Base-by-base conservation (phyloP, 1,284 basidiomycete species). In the Cerioporus squamosus region DNA sequence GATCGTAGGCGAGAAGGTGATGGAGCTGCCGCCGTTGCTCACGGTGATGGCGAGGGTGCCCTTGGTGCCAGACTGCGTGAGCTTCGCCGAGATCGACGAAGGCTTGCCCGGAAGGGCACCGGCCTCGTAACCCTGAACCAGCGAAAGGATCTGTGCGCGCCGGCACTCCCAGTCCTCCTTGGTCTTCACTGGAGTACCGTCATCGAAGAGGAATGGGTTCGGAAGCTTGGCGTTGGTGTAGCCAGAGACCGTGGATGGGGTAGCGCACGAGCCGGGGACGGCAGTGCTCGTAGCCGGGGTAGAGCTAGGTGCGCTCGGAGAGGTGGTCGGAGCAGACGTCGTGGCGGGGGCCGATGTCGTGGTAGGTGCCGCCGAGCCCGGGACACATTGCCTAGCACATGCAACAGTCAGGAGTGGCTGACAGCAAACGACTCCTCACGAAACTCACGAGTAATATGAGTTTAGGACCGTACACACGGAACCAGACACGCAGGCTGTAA, bases 101-200 rank as follows among this genome's bases (percentile, higher is more conserved):
- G 82, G 82, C 60, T 72, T 73, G 17, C 72, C 72, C 0, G 82
- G 81, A 15, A 82, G 66, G 1, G 72, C 72, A 7, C 82, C 82
- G 3, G 78, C 73, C 70, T 85, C 83, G 66, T 81, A 80, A 15
- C 71, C 71, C 63, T 82, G 79, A 64, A 84, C 66, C 17, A 84
- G 71, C 26, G 77, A 71, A 51, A 63, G 67, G 61, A 84, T 79
- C 66, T 85, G 79, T 10, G 73, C 72, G 26, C 76, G 76, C 33
- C 82, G 77, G 66, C 83, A 85, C 10, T 71, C 70, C 77, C 79
- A 85, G 59, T 84, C 79, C 1, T 63, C 76, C 36, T 72, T 70
- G 20, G 77, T 79, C n/a, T 63, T 57, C 7, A 80, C 78, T 14
- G 72, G 70, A 2, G 68, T 61, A 20, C 79, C 76, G 53, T 77